Evolutionary conservation across 169 alveolate genomes (phyloP).

Genomic region (Babesia caballi): DNA sequence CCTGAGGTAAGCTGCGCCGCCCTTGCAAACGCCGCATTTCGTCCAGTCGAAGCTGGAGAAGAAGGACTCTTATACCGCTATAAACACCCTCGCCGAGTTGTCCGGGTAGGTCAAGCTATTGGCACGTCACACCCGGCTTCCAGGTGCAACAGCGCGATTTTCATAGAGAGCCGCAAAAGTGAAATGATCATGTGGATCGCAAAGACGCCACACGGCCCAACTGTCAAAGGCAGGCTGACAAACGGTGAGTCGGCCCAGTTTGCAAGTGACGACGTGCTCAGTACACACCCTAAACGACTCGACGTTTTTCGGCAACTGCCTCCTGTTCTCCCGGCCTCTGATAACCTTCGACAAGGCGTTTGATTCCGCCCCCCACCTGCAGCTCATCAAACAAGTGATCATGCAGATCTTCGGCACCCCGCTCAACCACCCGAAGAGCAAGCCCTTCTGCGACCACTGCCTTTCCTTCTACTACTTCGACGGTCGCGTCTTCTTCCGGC

Average conservation of each 20-base stretch:
- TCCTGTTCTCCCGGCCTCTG: constrained; percentile 92
- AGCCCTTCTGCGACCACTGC: constrained; percentile 94
- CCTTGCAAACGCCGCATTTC: not conserved
- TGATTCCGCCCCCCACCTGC: constrained; percentile 66
- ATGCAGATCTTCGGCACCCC: constrained; percentile 90
- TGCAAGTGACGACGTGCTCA: not conserved
- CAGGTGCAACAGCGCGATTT: constrained; percentile 87
- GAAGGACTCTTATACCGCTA: constrained; percentile 77
- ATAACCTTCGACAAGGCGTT: constrained; percentile 88
- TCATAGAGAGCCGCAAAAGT: constrained; percentile 88
- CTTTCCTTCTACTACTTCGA: constrained; percentile 85
- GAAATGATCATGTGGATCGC: constrained; percentile 92
- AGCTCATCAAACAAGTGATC: constrained; percentile 68
- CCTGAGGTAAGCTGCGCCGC: constrained; percentile 81
- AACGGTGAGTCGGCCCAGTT: constrained; percentile 69
- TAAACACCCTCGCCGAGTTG: constrained; percentile 80
- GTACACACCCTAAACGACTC: constrained; percentile 89
- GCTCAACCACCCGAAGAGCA: constrained; percentile 93
- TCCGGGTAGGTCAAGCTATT: constrained; percentile 26
- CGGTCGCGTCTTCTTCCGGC: constrained; percentile 88
- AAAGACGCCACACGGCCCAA: constrained; percentile 95
- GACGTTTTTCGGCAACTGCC: constrained; percentile 92
- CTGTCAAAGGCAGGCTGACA: constrained; percentile 86
- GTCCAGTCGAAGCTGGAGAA: constrained; percentile 84
- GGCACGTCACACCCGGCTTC: constrained; percentile 3